phyloP scores from a whole-genome alignment of 2,329 filamentous ascomycete genomes.

The Helminthosporium solani region DNA sequence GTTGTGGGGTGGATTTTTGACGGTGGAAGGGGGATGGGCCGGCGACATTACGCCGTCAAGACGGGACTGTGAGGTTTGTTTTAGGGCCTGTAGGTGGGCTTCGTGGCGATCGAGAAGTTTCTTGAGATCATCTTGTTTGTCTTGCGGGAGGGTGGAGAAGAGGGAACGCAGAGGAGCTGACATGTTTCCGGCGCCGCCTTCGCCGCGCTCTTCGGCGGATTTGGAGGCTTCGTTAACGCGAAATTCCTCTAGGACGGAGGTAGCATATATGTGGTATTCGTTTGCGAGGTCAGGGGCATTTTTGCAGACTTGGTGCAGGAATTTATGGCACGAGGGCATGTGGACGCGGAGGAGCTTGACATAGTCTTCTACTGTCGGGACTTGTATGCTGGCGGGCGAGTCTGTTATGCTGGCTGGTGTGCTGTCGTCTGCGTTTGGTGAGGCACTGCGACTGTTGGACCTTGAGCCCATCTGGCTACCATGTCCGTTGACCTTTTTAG shows the following conservation, averaged over 20 bases:
- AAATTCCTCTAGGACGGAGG: conserved; percentile 60
- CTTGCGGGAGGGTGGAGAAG: conserved; percentile 50
- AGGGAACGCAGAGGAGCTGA: conserved; percentile 44
- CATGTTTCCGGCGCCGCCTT: conserved; percentile 46
- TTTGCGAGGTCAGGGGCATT: conserved; percentile 66
- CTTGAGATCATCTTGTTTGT: conserved; percentile 51
- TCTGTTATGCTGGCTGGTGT: conserved; percentile 27
- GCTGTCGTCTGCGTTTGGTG: conserved; percentile 6
- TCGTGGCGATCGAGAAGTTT: conserved; percentile 61
- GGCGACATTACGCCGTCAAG: conserved; percentile 57
- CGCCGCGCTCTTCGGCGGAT: conserved; percentile 20
- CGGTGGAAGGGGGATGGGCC: conserved; percentile 5
- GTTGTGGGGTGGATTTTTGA: neutral
- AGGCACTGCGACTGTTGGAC: conserved; percentile 24
- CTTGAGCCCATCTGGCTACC: conserved; percentile 17
- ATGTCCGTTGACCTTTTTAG: conserved; percentile 33
- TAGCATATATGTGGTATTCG: conserved; percentile 63
- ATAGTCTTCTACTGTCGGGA: conserved; percentile 69
- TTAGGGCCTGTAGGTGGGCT: conserved; percentile 59
- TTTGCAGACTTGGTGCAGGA: conserved; percentile 67
- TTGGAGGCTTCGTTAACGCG: conserved; percentile 28
- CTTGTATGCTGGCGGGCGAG: conserved; percentile 17
- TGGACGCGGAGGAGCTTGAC: conserved; percentile 67
- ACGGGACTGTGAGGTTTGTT: conserved; percentile 54
- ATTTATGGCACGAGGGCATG: conserved; percentile 64